phyloP scores from a whole-genome alignment of 495 filamentous ascomycete species.

The Hypoxylon fragiforme region DNA sequence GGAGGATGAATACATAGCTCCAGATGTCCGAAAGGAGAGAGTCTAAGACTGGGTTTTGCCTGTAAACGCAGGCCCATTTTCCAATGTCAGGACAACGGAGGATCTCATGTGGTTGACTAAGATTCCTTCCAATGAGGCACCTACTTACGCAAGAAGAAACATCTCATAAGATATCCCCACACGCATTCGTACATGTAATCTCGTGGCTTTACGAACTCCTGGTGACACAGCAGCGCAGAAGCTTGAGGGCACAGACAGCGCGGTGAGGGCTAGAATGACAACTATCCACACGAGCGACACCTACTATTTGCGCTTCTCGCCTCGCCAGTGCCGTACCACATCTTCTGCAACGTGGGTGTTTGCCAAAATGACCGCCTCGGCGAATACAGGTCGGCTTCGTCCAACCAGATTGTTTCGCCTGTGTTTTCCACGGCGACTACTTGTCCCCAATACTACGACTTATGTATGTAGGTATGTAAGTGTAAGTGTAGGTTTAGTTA shows the following conservation, averaged over 20 bases:
- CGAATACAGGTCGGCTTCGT: constrained; percentile 19
- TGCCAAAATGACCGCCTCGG: constrained; percentile 17
- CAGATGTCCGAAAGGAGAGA: too few species aligned
- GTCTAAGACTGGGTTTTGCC: too few species aligned
- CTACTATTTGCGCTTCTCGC: constrained; percentile 3
- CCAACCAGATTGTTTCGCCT: constrained; percentile 14
- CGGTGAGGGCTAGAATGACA: too few species aligned
- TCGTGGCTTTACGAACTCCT: constrained; percentile 18
- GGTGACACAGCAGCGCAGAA: constrained; percentile 10
- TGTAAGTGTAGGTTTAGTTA: too few species aligned
- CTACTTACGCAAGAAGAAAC: neutral
- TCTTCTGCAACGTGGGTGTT: constrained; percentile 20
- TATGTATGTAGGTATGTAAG: too few species aligned
- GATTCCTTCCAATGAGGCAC: neutral
- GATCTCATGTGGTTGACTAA: neutral
- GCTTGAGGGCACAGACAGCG: constrained; percentile 1
- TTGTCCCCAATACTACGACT: constrained; percentile 7
- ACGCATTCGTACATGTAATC: too few species aligned
- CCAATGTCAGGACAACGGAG: neutral
- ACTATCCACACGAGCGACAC: neutral
- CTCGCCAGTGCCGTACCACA: constrained; percentile 16
- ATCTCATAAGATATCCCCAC: too few species aligned
- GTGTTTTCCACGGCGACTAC: constrained; percentile 11
- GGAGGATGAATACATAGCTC: too few species aligned
- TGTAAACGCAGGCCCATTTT: too few species aligned